Evolutionary conservation across 306 rosid species (phyloP), one percentile per base, ranked within the genome.

Genomic region (Lathyrus sativus): DNA sequence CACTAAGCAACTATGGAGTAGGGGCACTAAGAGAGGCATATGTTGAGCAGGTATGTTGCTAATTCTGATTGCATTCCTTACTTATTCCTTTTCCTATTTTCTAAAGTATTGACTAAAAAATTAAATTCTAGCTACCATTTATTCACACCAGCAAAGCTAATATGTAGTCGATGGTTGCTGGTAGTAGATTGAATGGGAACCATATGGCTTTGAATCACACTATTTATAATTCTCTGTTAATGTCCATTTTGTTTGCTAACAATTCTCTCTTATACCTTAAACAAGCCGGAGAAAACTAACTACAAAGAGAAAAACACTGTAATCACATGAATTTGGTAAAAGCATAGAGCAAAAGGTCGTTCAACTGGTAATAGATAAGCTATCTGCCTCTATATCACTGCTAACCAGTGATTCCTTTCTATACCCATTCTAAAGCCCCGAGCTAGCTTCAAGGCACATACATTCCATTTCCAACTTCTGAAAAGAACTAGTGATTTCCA

Each of bases 41-140:
- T 85, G 78, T 88, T 65, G 98, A 92, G 91, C 98, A 90, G 98
- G 98, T 90, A 54, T 70, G 62, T 74, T 67, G 55, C 73, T 35
- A 37, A 48, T 48, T 74, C 26, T 67, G 41, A 24, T 72, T 57
- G 65, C 10, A 26, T 31, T 53, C 13, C 11, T 17, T 55, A 6
- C 38, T 6, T n/a, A 19, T 35, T 41, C 10, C 13, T 37, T 14
- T 26, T 56, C 19, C 60, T 4, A 8, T 59, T 35, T 48, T 26
- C 17, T 12, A 11, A 38, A 68, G 31, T 68, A 41, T 63, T 18
- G 35, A 53, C 28, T n/a, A 12, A 14, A 29, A 9, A 10, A 35
- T 35, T 11, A 42, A 56, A 64, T 45, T 41, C 37, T 50, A 43
- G 65, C 49, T 48, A 63, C 63, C 71, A 39, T 65, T 37, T 10